phyloP scores from a whole-genome alignment of 202 grass and related monocot genomes.

The Hordeum pubiflorum region DNA sequence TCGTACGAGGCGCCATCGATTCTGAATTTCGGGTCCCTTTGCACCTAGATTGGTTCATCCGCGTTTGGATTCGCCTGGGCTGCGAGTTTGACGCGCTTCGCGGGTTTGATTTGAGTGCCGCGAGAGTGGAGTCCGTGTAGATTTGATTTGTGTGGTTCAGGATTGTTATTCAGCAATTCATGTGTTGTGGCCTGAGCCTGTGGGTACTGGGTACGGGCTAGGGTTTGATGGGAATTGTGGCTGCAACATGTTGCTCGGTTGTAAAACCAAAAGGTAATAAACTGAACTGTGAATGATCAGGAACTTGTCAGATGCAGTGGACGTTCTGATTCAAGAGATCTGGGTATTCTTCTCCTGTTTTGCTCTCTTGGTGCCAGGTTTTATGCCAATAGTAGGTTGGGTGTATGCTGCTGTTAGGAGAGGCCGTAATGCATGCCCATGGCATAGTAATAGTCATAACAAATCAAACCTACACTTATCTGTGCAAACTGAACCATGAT shows the following conservation, averaged over 20 bases:
- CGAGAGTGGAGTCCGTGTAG: background rate
- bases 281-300: background rate
- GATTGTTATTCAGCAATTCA: background rate
- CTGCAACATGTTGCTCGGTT: background rate
- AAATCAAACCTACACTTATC: background rate
- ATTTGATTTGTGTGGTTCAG: constrained; percentile 9
- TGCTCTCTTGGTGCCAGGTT: background rate
- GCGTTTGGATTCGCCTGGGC: background rate
- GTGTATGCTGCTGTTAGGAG: background rate
- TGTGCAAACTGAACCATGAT: background rate
- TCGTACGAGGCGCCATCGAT: background rate
- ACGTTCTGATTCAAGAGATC: background rate
- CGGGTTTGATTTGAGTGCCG: background rate
- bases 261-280: background rate
- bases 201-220: background rate
- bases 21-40: background rate
- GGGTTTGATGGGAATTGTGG: background rate
- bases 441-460: background rate
- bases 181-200: background rate
- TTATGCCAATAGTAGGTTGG: background rate
- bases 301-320: background rate
- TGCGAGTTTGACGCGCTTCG: background rate
- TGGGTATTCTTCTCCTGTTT: background rate
- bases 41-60: background rate
- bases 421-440: background rate